Evolutionary conservation across 2,329 filamentous ascomycete species (phyloP).

Genomic region (Xylariaceae sp.): DNA sequence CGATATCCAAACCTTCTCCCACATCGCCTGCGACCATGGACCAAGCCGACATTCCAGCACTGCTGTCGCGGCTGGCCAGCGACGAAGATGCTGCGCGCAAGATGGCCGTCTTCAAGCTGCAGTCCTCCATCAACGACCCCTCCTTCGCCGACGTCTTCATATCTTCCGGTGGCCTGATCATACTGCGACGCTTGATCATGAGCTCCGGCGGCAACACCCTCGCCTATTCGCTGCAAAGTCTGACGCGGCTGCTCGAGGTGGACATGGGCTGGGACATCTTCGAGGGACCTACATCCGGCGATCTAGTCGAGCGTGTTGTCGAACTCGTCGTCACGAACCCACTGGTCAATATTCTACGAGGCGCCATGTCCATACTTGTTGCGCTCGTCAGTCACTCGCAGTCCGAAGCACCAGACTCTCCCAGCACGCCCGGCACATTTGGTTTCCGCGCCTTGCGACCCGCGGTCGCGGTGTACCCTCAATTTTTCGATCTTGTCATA

Average conservation of each 20-base stretch:
- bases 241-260: slow-evolving; percentile 83
- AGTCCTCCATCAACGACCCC: slow-evolving; percentile 90
- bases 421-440: slow-evolving; percentile 56
- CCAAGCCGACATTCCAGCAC: slow-evolving; percentile 62
- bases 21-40: slow-evolving; percentile 43
- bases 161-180: slow-evolving; percentile 75
- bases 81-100: slow-evolving; percentile 89
- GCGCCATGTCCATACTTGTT: slow-evolving; percentile 94
- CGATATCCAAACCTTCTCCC: not conserved
- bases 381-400: slow-evolving; percentile 87
- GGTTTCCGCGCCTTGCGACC: slow-evolving; percentile 92
- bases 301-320: slow-evolving; percentile 73
- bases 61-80: slow-evolving; percentile 60
- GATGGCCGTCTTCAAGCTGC: slow-evolving; percentile 98
- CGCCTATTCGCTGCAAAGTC: slow-evolving; percentile 87
- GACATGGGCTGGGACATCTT: slow-evolving; percentile 97
- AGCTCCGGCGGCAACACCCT: slow-evolving; percentile 86
- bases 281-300: slow-evolving; percentile 56
- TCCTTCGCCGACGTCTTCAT: slow-evolving; percentile 97
- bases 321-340: slow-evolving; percentile 93
- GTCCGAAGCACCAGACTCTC: slow-evolving; percentile 39
- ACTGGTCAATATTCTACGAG: slow-evolving; percentile 92
- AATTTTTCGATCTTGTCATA: slow-evolving; percentile 92
- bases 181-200: slow-evolving; percentile 79
- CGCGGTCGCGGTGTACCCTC: slow-evolving; percentile 82